Evolutionary conservation across 2,329 filamentous ascomycete species (phyloP).

Genomic region (Aspergillus cejpii): DNA sequence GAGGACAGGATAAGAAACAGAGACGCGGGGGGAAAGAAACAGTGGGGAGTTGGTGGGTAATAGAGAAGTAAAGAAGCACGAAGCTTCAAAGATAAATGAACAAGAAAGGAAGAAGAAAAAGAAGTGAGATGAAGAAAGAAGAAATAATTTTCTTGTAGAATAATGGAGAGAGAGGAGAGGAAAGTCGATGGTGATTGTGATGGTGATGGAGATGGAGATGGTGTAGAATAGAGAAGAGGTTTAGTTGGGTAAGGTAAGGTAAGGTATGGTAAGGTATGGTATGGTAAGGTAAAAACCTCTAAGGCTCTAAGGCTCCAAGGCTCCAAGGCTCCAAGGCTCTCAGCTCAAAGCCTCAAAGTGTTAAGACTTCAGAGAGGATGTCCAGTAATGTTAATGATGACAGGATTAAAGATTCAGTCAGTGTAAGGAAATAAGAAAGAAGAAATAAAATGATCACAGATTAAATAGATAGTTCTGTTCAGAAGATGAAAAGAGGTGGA

Average conservation of each 20-base stretch:
- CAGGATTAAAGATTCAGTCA: too few relatives aligned
- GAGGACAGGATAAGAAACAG: too few relatives aligned
- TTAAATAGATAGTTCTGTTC: too few relatives aligned
- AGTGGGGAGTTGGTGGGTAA: conserved; percentile 2
- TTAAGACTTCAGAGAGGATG: not conserved
- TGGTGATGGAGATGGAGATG: not conserved
- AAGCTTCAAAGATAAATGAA: conserved; percentile 11
- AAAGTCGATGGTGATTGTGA: not conserved
- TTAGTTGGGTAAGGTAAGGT: not conserved
- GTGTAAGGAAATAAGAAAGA: too few relatives aligned
- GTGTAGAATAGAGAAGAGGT: not conserved
- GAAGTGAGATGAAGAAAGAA: conserved; percentile 7
- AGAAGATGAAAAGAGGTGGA: too few relatives aligned
- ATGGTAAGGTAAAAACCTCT: not conserved
- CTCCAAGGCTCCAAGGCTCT: too few relatives aligned
- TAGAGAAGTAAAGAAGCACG: conserved; percentile 8
- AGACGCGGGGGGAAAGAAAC: conserved; percentile 8
- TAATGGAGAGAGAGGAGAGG: not conserved
- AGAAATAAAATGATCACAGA: too few relatives aligned
- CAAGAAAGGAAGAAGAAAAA: conserved; percentile 4
- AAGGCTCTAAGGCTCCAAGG: not conserved
- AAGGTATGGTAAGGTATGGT: not conserved
- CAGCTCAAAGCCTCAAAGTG: not conserved
- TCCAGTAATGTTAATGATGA: too few relatives aligned
- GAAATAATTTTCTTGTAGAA: too few relatives aligned